These are phyloP conservation scores for Passiflora organensis DNA, from an alignment of 345 rosid species.

Conservation along the genomic window DNA sequence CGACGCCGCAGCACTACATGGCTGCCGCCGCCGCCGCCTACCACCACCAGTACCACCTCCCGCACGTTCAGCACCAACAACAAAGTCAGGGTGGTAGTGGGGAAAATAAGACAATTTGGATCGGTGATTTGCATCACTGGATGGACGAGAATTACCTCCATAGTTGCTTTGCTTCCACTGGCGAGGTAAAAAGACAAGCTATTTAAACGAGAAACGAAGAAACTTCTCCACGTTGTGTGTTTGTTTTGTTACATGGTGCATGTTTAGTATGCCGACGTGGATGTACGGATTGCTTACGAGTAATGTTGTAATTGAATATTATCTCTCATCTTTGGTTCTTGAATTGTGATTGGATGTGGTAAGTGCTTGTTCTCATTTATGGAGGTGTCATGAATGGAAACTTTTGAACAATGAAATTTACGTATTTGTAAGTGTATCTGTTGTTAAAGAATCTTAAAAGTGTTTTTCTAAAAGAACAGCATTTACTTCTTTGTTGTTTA, in stretches of 20 bases:
- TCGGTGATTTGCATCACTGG: slow-evolving; percentile 97
- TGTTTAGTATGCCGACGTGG: background rate
- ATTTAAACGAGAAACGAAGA: no score
- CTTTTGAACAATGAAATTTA: no score
- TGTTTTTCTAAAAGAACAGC: no score
- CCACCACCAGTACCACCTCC: slow-evolving; percentile 32
- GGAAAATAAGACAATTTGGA: slow-evolving; percentile 83
- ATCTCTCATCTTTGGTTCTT: background rate
- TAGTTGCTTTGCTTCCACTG: slow-evolving; percentile 58
- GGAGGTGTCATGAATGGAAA: no score
- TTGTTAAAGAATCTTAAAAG: no score
- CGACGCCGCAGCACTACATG: slow-evolving; percentile 53
- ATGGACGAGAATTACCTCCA: slow-evolving; percentile 92
- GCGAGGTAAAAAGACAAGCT: slow-evolving; percentile 88
- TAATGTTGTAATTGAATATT: background rate
- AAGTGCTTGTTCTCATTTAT: background rate
- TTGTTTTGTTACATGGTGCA: background rate
- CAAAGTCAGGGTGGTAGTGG: slow-evolving; percentile 48
- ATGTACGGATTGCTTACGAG: background rate
- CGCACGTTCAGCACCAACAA: slow-evolving; percentile 24
- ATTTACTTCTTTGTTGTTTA: no score
- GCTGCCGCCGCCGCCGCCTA: slow-evolving; percentile 32
- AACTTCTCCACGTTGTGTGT: background rate
- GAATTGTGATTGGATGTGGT: background rate
- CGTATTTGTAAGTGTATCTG: no score